Conservation (phyloP, 441 rosid species). For the Aleurites moluccanus region DNA sequence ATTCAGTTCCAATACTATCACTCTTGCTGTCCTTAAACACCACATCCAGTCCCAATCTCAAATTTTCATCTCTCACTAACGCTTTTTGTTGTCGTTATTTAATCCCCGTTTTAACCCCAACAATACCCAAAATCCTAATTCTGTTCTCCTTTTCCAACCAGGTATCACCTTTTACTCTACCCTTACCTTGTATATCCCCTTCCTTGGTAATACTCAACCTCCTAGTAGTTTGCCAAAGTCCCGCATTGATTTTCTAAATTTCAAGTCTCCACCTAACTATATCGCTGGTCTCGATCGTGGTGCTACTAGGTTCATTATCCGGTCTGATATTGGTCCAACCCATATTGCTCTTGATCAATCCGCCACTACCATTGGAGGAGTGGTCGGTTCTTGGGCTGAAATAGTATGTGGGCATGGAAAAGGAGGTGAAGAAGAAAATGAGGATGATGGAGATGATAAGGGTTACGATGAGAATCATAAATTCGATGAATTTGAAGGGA, state of each 20-base stretch:
- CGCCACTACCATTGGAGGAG: conserved; percentile 53
- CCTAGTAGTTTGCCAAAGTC: conserved; percentile 37
- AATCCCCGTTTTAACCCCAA: conserved; percentile 11
- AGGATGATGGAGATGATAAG: conserved; percentile 82
- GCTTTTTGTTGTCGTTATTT: conserved; percentile 36
- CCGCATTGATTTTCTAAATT: conserved; percentile 78
- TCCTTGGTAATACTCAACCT: too few relatives aligned
- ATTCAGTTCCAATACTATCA: conserved; percentile 52
- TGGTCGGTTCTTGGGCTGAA: conserved; percentile 34
- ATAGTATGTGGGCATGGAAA: conserved; percentile 70
- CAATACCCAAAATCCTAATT: conserved; percentile 19
- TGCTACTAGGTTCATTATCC: conserved; percentile 90
- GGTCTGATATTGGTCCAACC: conserved; percentile 93
- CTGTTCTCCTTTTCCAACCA: conserved; percentile 46
- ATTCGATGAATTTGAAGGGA: conserved; percentile 95
- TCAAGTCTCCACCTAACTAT: conserved; percentile 79
- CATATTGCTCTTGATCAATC: conserved; percentile 89
- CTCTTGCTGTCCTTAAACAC: conserved; percentile 51
- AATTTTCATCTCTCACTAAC: conserved; percentile 45
- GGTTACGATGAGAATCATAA: conserved; percentile 95
- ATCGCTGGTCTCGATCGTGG: conserved; percentile 97
- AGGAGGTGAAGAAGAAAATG: conserved; percentile 74
- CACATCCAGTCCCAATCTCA: conserved; percentile 37
- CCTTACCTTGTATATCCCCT: too few relatives aligned
- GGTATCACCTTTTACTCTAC: conserved; percentile 54